Base-by-base conservation (phyloP, 2,329 filamentous ascomycete genomes). In the Aspergillus tubingensis region DNA sequence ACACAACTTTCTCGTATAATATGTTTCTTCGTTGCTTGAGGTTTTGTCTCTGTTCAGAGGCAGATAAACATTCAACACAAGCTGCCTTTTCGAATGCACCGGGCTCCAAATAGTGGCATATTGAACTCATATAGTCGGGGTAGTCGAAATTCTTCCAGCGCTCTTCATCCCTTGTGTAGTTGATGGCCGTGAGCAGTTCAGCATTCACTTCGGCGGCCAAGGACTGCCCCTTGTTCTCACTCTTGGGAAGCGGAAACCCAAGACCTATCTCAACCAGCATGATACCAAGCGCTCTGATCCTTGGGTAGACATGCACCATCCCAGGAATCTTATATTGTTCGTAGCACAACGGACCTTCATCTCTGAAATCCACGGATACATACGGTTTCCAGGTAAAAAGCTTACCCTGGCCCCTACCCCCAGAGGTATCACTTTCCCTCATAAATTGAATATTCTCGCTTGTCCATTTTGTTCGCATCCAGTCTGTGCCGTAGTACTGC, bases 391-490 rank as follows among this genome's bases (percentile, higher is more conserved):
- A 52, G 17, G 25, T 30, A 52, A 30, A 17, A 21, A 32, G 13
- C 13, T 15, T 32, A 6, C 25, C 53, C 25, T 19, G 38, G 32
- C 32, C 11, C 32, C 32, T 13, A 32, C 8, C 25, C 0, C 39
- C 38, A 0, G 19, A 19, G 0, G 6, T 19, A n/a, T 43, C 10
- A 19, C 21, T n/a, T 11, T 56, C 53, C 15, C 17, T 44, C 39
- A 56, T 47, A 0, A 56, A 56, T 15, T 47, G 39, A 7, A 56
- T 56, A 15, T 25, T 56, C 38, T 56, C 38, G 23, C 53, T 56
- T 47, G 53, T 47, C 53, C 53, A 56, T 27, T 10, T 23, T 13
- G 53, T 47, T 13, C n/a, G 44, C 53, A 56, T 56, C 53, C 53
- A 56, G 25, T 47, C 53, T 10, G 53, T 47, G n/a, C 8, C 39